Conservation (phyloP, 345 rosid species). For the Sisymbrium altissimum region DNA sequence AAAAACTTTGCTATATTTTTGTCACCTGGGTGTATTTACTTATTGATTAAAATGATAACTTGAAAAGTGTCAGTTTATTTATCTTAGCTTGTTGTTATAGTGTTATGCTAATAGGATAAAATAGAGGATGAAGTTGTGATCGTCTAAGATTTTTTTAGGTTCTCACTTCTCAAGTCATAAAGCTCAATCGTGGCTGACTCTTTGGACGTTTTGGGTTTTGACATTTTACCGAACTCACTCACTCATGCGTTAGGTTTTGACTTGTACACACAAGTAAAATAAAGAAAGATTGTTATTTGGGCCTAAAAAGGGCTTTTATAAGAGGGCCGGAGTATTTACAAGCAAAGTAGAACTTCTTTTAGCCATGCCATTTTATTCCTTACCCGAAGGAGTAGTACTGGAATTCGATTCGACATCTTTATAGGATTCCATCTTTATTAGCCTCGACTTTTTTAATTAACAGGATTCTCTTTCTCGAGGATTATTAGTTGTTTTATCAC, state of each 20-base stretch:
- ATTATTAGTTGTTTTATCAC: no score
- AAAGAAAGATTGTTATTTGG: background rate
- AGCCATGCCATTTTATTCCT: background rate
- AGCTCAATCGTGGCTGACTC: background rate
- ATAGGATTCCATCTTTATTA: background rate
- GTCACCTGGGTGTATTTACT: slow-evolving; percentile 5
- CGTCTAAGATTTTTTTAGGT: background rate
- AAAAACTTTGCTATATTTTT: slow-evolving; percentile 4
- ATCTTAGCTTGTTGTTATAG: background rate
- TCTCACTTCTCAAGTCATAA: background rate
- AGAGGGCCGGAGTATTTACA: background rate
- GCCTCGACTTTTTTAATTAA: no score
- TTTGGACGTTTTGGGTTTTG: background rate
- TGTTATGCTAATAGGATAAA: background rate
- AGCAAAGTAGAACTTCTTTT: background rate
- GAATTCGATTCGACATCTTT: no score
- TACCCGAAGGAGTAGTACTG: background rate
- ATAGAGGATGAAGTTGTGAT: background rate
- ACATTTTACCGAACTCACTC: background rate
- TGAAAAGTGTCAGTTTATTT: background rate
- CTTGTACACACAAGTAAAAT: background rate
- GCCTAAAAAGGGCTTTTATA: slow-evolving; percentile 2
- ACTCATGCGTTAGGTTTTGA: slow-evolving; percentile 9
- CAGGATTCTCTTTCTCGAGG: no score
- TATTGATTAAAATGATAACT: background rate